phyloP scores from a whole-genome alignment of 192 early-diverging fungal genomes.

The Cetraspora pellucida region DNA sequence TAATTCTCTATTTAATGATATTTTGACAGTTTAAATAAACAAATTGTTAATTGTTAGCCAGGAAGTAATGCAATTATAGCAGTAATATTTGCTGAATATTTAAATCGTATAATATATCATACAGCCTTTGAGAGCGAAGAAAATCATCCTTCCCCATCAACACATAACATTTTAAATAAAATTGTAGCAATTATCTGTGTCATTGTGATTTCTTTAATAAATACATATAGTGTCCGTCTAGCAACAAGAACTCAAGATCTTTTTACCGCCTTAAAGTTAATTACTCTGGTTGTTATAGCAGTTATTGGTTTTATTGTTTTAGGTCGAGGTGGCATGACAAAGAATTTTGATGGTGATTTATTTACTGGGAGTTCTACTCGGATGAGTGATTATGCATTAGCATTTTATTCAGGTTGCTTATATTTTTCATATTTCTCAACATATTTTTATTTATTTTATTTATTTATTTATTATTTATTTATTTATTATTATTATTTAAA shows the following conservation, averaged over 20 bases:
- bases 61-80: conserved; percentile 77
- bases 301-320: conserved; percentile 68
- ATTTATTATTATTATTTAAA: neutral
- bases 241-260: conserved; percentile 72
- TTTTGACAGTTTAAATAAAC: too few relatives aligned
- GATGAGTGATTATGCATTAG: conserved; percentile 71
- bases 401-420: conserved; percentile 63
- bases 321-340: conserved; percentile 53
- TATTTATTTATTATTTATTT: neutral
- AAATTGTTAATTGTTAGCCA: conserved; percentile 41
- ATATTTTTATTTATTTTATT: neutral
- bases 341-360: conserved; percentile 62
- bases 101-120: conserved; percentile 68
- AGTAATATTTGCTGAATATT: conserved; percentile 77
- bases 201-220: conserved; percentile 62
- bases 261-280: conserved; percentile 73
- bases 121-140: conserved; percentile 39
- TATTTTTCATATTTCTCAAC: neutral
- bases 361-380: conserved; percentile 60
- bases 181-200: conserved; percentile 63
- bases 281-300: conserved; percentile 67
- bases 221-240: conserved; percentile 64
- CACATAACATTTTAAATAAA: conserved; percentile 50
- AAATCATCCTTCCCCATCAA: conserved; percentile 38
- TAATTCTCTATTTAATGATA: neutral